Evolutionary conservation across 139 green algal species (phyloP), one percentile per base, ranked within the genome.

Genomic region (Picochlorum sp.): DNA sequence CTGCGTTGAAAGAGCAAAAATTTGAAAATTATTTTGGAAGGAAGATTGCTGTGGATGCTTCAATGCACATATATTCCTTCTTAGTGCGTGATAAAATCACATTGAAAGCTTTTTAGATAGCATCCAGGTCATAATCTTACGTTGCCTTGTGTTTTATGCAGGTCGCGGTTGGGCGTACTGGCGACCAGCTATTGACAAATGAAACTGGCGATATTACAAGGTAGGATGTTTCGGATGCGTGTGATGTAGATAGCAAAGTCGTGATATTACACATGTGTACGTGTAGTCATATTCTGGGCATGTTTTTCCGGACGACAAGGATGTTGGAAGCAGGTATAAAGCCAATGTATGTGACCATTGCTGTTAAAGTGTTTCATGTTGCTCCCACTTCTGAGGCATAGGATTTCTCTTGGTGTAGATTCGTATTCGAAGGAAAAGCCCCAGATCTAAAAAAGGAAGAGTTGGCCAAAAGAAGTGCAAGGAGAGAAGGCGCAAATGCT

Each of bases 11-110:
- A 34, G 86, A 95, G 63, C 78, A 88, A 23, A 95, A 95, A 64
- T 96, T 98, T 56, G 88, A 97, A n/a, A 88, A 82, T 49, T 97
- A 96, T 67, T 97, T 98, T 72, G 94, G 92, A 3, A 72, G 94
- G 4, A 95, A 93, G 63, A 88, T 99, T 59, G 94, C 92, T 5
- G 84, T 99, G 18, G 94, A 99, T 68, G 94, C 94, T 6, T 94
- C 82, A 45, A 97, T 97, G 92, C 90, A 97, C 77, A 98, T 99
- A 37, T 99, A 99, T 69, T 88, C 96, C 63, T 98, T 96, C 74
- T 78, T 99, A 83, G 88, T 94, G 13, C 21, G 65, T 6, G 13
- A 4, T 20, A 10, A 4, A 31, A 31, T 30, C 15, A 45, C 1
- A 26, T 63, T 41, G 44, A 16, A 51, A 18, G 21, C 13, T 58